phyloP scores from a whole-genome alignment of 2,329 filamentous ascomycete species.

The Sarocladium brachiariae region DNA sequence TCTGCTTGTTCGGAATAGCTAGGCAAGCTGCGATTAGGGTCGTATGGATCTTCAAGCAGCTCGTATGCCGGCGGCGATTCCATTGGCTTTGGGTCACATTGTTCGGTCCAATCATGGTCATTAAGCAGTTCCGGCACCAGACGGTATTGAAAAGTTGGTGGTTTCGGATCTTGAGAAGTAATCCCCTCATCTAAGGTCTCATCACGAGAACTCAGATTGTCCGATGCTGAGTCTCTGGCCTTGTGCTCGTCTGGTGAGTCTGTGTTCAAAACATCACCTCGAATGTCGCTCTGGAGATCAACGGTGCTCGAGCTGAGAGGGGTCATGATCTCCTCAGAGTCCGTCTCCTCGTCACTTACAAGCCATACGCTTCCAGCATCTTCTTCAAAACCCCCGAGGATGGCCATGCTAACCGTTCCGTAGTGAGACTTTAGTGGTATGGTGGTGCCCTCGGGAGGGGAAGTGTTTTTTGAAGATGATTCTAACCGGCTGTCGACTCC shows the following conservation, averaged over 20 bases:
- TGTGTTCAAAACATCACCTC: neutral
- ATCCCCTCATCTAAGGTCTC: too few relatives aligned
- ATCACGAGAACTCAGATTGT: neutral
- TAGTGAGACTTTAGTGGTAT: constrained; percentile 18
- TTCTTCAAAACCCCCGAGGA: constrained; percentile 24
- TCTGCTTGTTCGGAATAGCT: neutral
- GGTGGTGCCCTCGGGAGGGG: too few relatives aligned
- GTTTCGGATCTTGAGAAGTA: neutral
- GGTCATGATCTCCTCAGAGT: constrained; percentile 6
- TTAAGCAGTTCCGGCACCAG: neutral
- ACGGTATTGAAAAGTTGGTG: neutral
- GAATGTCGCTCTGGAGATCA: neutral
- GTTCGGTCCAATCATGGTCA: neutral
- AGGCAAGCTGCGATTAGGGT: neutral
- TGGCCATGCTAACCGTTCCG: constrained; percentile 22
- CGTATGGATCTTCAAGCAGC: neutral
- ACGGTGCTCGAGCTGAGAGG: neutral
- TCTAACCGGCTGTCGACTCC: too few relatives aligned
- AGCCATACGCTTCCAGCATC: constrained; percentile 24
- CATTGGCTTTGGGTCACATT: neutral
- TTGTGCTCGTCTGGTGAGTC: neutral
- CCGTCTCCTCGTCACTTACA: constrained; percentile 22
- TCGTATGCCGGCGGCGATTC: neutral
- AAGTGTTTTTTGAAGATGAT: too few relatives aligned
- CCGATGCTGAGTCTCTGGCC: neutral